Evolutionary conservation across 148 eudicot species (phyloP), one percentile per base, ranked within the genome.

Genomic region (Tetragonia tetragonoides): DNA sequence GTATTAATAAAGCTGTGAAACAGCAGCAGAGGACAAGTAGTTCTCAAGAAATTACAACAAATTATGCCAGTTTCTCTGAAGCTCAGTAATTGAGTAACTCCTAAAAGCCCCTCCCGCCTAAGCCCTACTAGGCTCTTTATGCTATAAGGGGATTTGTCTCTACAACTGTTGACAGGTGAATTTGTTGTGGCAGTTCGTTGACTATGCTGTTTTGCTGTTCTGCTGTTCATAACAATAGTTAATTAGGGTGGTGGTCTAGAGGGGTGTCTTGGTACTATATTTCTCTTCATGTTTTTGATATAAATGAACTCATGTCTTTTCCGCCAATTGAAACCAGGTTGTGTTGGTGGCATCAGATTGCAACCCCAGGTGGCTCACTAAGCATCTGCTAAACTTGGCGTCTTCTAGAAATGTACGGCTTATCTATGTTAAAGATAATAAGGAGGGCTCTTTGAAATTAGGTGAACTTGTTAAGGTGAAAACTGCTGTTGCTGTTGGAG

Each of bases 291-390:
- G n/a, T 5, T 53, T 18, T 73, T 40, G 11, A 15, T 42, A 44
- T 67, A 7, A 49, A 16, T 46, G 17, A 24, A 70, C 10, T 71
- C 39, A 5, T 24, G 68, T 6, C 60, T 10, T 63, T 64, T 70
- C 28, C 10, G 23, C 41, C 41, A 59, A 39, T 7, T 17, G 41
- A 49, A 56, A 51, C 44, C 49, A 94, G 99, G 99, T 84, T n/a
- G 91, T 95, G 83, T 73, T 94, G 59, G 54, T 95, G 83, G 97
- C 96, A 53, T 84, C 91, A 21, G 99, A 95, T 78, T 95, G 94
- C 82, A 85, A 84, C 60, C 95, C 97, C 9, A 89, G 83, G 70
- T 89, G 87, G 97, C 83, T 92, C 72, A 89, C 85, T 23, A 92
- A 89, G 81, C 97, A 95, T 89, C 79, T 95, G 73, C 91, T 89